Conservation (phyloP, 73 alveolate genomes). For the Paramecium tetraurelia region DNA sequence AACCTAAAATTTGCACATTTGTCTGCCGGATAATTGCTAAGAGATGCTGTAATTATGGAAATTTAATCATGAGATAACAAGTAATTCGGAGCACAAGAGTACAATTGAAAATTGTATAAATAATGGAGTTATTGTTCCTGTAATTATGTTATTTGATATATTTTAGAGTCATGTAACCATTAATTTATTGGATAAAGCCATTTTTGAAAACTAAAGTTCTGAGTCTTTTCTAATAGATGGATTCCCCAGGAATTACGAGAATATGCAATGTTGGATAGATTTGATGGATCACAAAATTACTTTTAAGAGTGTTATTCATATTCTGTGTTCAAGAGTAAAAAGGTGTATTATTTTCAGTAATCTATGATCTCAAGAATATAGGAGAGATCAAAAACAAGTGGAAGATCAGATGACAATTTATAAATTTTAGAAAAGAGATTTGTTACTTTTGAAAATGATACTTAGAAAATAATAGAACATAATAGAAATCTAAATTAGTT, state of each 20-base stretch:
- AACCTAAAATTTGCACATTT: background rate
- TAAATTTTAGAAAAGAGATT: background rate
- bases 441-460: background rate
- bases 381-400: slow-evolving; percentile 14
- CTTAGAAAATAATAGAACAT: background rate
- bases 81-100: background rate
- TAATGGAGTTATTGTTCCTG: background rate
- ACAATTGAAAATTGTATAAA: background rate
- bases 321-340: background rate
- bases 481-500: background rate
- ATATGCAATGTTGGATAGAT: background rate
- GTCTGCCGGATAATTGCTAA: background rate
- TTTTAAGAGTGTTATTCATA: background rate
- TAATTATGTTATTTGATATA: background rate
- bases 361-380: background rate
- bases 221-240: background rate
- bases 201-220: background rate
- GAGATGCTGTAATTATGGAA: background rate
- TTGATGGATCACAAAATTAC: background rate
- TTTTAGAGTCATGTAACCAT: background rate
- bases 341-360: background rate
- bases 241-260: background rate
- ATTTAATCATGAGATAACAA: background rate
- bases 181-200: background rate
- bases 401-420: slow-evolving; percentile 9